Conservation (phyloP, 2,329 filamentous ascomycete species). For the Cladosporium sp. region DNA sequence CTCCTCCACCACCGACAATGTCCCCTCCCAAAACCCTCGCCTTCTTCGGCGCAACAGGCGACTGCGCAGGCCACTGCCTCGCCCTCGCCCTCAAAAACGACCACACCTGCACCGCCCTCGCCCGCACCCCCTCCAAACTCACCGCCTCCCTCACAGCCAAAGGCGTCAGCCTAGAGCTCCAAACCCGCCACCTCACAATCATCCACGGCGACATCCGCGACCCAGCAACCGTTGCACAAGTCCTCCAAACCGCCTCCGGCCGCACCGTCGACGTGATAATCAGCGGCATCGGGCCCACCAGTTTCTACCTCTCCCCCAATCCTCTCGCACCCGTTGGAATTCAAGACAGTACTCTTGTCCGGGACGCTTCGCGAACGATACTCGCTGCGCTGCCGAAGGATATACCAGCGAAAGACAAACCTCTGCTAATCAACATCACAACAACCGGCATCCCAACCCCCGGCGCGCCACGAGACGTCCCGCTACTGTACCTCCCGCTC, state of each 20-base stretch:
- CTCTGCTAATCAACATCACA: slow-evolving; percentile 36
- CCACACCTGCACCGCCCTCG: slow-evolving; percentile 50
- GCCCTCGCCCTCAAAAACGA: slow-evolving; percentile 46
- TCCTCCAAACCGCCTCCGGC: slow-evolving; percentile 32
- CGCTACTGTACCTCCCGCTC: slow-evolving; percentile 33
- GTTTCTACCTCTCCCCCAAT: slow-evolving; percentile 5
- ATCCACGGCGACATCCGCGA: slow-evolving; percentile 51
- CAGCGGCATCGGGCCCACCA: slow-evolving; percentile 48
- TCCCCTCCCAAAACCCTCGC: slow-evolving; percentile 39
- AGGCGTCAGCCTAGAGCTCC: slow-evolving; percentile 38
- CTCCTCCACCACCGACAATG: slow-evolving; percentile 39
- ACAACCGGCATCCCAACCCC: slow-evolving; percentile 40
- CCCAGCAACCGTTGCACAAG: slow-evolving; percentile 41
- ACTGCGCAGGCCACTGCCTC: slow-evolving; percentile 47
- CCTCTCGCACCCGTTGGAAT: slow-evolving; percentile 20
- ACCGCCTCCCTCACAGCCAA: slow-evolving; percentile 43
- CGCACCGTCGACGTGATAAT: slow-evolving; percentile 46
- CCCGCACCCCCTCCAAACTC: slow-evolving; percentile 53
- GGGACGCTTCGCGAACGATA: slow-evolving; percentile 34
- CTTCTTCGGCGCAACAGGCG: slow-evolving; percentile 56
- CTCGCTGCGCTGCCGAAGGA: slow-evolving; percentile 33
- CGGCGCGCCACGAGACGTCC: slow-evolving; percentile 39
- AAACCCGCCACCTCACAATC: slow-evolving; percentile 48
- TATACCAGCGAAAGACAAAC: slow-evolving; percentile 26
- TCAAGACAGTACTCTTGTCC: slow-evolving; percentile 38